Conservation (phyloP, 768 basidiomycete genomes). For the Naematelia encephala region DNA sequence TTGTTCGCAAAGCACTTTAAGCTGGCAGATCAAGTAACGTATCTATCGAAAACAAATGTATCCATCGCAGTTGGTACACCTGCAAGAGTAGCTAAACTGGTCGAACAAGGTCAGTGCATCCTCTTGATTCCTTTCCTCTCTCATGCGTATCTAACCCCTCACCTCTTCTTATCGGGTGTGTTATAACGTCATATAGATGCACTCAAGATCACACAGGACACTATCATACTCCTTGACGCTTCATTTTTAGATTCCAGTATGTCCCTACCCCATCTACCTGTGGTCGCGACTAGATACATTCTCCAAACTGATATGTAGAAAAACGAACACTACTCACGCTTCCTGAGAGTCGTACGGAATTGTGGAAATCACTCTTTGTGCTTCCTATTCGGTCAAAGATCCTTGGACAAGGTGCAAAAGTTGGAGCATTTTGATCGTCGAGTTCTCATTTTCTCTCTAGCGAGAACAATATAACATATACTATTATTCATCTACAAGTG, state of each 20-base stretch:
- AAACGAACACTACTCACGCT: conserved; percentile 45
- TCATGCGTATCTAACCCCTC: background rate
- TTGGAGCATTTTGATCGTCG: conserved; percentile 40
- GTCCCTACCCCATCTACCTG: conserved; percentile 8
- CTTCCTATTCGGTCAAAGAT: conserved; percentile 35
- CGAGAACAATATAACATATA: background rate
- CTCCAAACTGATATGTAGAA: conserved; percentile 24
- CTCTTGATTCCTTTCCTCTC: background rate
- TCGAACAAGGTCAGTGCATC: conserved; percentile 49
- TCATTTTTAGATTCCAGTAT: conserved; percentile 39
- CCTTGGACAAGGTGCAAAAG: conserved; percentile 30
- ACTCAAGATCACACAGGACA: conserved; percentile 36
- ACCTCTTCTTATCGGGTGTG: background rate
- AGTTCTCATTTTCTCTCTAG: background rate
- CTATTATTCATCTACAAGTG: background rate
- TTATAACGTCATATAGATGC: conserved; percentile 16
- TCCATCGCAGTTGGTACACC: conserved; percentile 90
- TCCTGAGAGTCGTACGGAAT: conserved; percentile 44
- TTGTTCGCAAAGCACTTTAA: conserved; percentile 95
- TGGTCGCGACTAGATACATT: background rate
- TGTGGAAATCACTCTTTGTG: conserved; percentile 46
- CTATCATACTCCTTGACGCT: conserved; percentile 36
- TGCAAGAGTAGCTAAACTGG: conserved; percentile 79
- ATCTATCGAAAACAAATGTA: conserved; percentile 79
- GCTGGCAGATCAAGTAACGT: conserved; percentile 76